Conservation (phyloP, 2,329 filamentous ascomycete species). For the Monilinia vaccinii-corymbosi region DNA sequence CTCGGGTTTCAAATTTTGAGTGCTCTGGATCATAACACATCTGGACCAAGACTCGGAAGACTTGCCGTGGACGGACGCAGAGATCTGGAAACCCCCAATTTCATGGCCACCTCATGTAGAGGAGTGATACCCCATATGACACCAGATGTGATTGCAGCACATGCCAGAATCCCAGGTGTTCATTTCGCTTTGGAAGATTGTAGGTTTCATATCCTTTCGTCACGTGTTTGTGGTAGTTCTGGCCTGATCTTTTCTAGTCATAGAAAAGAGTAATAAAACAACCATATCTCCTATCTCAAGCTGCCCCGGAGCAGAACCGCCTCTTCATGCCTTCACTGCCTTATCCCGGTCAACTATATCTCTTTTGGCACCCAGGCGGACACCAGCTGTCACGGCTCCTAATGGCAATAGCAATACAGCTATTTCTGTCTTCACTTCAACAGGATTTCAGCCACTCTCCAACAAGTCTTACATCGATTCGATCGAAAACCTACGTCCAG, state of each 20-base stretch:
- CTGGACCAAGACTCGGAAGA: slow-evolving; percentile 23
- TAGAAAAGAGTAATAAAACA: slow-evolving; percentile 39
- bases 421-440: slow-evolving; percentile 74
- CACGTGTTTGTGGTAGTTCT: slow-evolving; percentile 9
- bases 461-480: slow-evolving; percentile 60
- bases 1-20: slow-evolving; percentile 21
- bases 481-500: slow-evolving; percentile 58
- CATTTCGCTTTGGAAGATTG: slow-evolving; percentile 91
- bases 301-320: slow-evolving; percentile 29
- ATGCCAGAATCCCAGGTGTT: slow-evolving; percentile 56
- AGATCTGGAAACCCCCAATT: slow-evolving; percentile 74
- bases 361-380: slow-evolving; percentile 68
- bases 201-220: slow-evolving; percentile 40
- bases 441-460: slow-evolving; percentile 68
- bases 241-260: slow-evolving; percentile 35
- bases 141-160: slow-evolving; percentile 66
- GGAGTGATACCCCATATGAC: slow-evolving; percentile 82
- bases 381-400: slow-evolving; percentile 65
- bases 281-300: slow-evolving; percentile 41
- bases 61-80: slow-evolving; percentile 53
- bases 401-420: slow-evolving; percentile 60
- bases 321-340: slow-evolving; percentile 69
- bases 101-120: slow-evolving; percentile 70
- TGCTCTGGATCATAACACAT: slow-evolving; percentile 11
- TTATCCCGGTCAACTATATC: slow-evolving; percentile 57